Base-by-base conservation (phyloP, 2,329 filamentous ascomycete genomes). In the Cladosporium austrohemisphaericum region DNA sequence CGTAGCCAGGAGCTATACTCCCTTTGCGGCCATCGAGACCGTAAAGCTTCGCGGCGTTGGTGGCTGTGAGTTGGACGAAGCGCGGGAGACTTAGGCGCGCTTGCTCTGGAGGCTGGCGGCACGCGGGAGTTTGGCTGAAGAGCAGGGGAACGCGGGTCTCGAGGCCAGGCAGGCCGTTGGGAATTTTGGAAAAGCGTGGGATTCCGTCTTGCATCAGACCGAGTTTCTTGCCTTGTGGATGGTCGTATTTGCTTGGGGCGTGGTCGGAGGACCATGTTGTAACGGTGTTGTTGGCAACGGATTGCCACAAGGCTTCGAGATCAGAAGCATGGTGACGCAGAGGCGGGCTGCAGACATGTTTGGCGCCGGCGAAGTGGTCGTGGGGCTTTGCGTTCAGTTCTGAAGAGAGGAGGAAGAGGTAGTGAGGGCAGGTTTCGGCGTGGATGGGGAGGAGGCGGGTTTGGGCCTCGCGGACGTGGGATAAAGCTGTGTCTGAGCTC, bases 11-110 rank as follows among this genome's bases (percentile, higher is more conserved):
- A 1, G 67, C 63, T 22, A 73, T 66, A 2, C 61, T 64, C 0
- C 71, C 71, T 46, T 74, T 74, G 23, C 54, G 56, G 2, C 64
- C 63, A 10, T 61, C 62, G 2, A 74, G 57, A 0, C 71, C 71
- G 52, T 74, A 74, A 48, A 73, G 55, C 55, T 69, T 73, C 0
- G 72, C 72, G 1, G 71, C 65, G 43, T 74, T 74, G 0, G 67
- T 66, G 3, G 65, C 63, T 1, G 70, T 73, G n/a, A 75, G 46
- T 53, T 71, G 66, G 14, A 75, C 72, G 55, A 73, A 74, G 4
- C 65, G 64, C n/a, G 67, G 66, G 3, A 69, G 51, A n/a, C 55
- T 58, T 16, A 67, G 51, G 13, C 55, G 55, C 7, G 55, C 60
- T 33, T 60, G 46, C 18, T 52, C 55, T n/a, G 57, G 35, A 10